phyloP scores from a whole-genome alignment of 2,329 filamentous ascomycete species.

The Stagonosporopsis vannaccii region DNA sequence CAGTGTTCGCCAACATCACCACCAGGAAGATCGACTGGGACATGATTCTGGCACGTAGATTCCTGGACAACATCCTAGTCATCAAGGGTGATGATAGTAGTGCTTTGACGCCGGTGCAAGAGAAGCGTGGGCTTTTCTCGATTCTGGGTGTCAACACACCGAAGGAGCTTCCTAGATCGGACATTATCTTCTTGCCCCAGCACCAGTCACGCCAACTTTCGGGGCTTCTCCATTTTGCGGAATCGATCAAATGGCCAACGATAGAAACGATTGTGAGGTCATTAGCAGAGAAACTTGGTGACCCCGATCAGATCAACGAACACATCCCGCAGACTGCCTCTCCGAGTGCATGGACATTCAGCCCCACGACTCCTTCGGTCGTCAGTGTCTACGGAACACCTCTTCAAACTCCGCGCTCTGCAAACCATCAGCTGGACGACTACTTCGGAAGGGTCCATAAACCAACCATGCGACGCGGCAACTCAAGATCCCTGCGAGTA shows the following conservation, averaged over 20 bases:
- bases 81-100: constrained; percentile 34
- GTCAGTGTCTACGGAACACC: constrained; percentile 50
- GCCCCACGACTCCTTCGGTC: constrained; percentile 37
- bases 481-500: constrained; percentile 41
- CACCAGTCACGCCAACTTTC: constrained; percentile 54
- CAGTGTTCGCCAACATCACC: constrained; percentile 55
- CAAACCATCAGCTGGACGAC: constrained; percentile 36
- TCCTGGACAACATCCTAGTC: constrained; percentile 60
- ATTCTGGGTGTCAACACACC: constrained; percentile 32
- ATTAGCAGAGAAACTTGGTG: constrained; percentile 48
- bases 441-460: constrained; percentile 46
- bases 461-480: constrained; percentile 33
- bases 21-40: constrained; percentile 65
- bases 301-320: constrained; percentile 22
- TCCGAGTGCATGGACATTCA: constrained; percentile 32
- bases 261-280: constrained; percentile 48
- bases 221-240: constrained; percentile 60
- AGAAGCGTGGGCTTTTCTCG: constrained; percentile 39
- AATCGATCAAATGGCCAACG: constrained; percentile 59
- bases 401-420: constrained; percentile 45
- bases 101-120: constrained; percentile 25
- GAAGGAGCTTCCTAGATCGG: constrained; percentile 29
- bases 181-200: constrained; percentile 45
- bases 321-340: constrained; percentile 25
- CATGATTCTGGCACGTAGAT: constrained; percentile 60